Evolutionary conservation across 176 grass and related monocot species (phyloP), one percentile per base, ranked within the genome.

Genomic region (Thinopyrum elongatum): DNA sequence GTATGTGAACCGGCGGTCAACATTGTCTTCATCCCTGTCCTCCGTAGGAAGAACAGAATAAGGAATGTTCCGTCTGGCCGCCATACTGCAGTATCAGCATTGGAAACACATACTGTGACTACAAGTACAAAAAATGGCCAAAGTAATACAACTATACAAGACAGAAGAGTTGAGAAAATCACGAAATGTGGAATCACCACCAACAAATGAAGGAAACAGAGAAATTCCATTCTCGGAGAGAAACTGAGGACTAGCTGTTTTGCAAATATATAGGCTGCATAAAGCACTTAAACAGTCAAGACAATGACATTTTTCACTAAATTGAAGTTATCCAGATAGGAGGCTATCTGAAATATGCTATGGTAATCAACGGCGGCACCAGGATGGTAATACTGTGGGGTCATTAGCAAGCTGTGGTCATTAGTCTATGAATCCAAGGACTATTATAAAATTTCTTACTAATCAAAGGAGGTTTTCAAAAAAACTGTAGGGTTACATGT

Each of bases 1-100:
- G 88, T 98, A 98, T 23, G 60, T 66, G 53, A 94, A 98, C 17
- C 96, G 90, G 58, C 88, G 94, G 33, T 98, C 96, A 65, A 84
- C 83, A 69, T 79, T 88, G 27, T 89, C 81, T 63, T 71, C 65
- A 5, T 84, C 82, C 65, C 75, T 65, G 29, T 94, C 88, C 7
- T 92, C 90, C 61, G 84, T 64, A 34, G 96, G 53, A 74, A 98
- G 82, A 74, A 86, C 31, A 46, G 86, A 60, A 85, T 98, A 98
- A 5, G 30, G 78, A 81, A 92, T 91, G 65, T 91, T 90, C 26
- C 97, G 96, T 79, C 86, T 91, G 13, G 84, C 19, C 5, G 97
- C 86, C 97, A 98, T 98, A 69, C 19, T 84, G 82, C 47, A 74
- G 46, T 39, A 49, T 7, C 76, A 87, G 59, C 2, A 46, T 74